phyloP scores from a whole-genome alignment of 2,329 filamentous ascomycete genomes.

The Colletotrichum melonis region DNA sequence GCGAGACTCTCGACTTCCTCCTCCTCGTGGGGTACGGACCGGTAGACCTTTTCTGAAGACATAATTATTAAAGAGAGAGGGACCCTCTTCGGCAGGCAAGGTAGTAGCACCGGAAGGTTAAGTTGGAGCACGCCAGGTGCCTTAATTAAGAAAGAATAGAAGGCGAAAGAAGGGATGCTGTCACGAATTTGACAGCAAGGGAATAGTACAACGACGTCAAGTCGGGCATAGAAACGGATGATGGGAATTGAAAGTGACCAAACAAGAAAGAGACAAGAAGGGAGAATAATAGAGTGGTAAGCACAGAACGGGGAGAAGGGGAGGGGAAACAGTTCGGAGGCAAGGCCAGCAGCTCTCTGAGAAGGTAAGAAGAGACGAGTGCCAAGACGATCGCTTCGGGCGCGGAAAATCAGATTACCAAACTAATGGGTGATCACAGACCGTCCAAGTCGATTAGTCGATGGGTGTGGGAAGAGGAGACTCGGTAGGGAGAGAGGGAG shows the following conservation, averaged over 20 bases:
- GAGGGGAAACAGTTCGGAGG: neutral
- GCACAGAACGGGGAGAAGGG: neutral
- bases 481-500: neutral
- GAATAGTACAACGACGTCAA: neutral
- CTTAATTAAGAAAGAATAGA: conserved; percentile 2
- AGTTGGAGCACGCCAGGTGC: conserved; percentile 33
- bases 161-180: neutral
- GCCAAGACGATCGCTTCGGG: conserved; percentile 28
- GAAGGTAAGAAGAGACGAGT: conserved; percentile 34
- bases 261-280: neutral
- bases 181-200: neutral
- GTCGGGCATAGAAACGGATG: neutral
- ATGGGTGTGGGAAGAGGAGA: too few species aligned
- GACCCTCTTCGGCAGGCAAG: neutral
- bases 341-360: conserved; percentile 13
- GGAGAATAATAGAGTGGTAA: neutral
- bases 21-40: conserved; percentile 36
- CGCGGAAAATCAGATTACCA: conserved; percentile 29
- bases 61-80: conserved; percentile 19
- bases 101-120: neutral
- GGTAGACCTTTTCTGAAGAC: conserved; percentile 35
- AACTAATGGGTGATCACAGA: conserved; percentile 5
- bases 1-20: conserved; percentile 36
- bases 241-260: neutral
- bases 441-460: neutral